Evolutionary conservation across 345 rosid genomes (phyloP), one percentile per base, ranked within the genome.

Genomic region (Draba incana): DNA sequence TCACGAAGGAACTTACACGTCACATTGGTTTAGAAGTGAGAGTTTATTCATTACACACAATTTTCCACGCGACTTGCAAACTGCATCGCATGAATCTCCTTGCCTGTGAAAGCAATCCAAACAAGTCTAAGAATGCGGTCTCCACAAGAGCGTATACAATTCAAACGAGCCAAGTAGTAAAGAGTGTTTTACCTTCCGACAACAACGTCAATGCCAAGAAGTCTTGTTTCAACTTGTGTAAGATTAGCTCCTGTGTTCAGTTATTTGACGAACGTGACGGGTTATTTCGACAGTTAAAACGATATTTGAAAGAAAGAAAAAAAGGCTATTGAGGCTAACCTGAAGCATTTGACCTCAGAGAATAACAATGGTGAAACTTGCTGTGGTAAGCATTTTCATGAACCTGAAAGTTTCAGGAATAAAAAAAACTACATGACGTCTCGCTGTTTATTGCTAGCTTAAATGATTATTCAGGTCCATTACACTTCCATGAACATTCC

Each of bases 351-450:
- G 96, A 82, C 14, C 82, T 84, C 65, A 86, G 61, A 64, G 97
- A 82, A 81, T 87, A 94, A 79, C 99, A 94, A 69, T 94, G 99
- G 80, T 94, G 99, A 65, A 84, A 94, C 49, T 87, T 86, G 53
- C 96, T 94, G 44, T 80, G 81, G 75, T 94, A 91, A 52, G 97
- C 96, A 83, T 94, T 94, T 81, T 91, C 97, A 47, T 88, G 99
- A 82, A 94, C 89, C 97, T 90, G 88, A 55, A 77, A 72, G 23
- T 65, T 47, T 68, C 57, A 68, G 15, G 43, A 6, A 10, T 23
- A 9, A 9, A 37, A 27, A n/a, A 1, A n/a, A 1, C 14, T 2
- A 38, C 10, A 5, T 42, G n/a, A 38, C 4, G 10, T 24, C 47
- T 65, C 15, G 8, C 30, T 28, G 16, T 9, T 64, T 12, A 52